These are phyloP conservation scores for Phytophthora capsici DNA, from an alignment of 352 stramenopile species.

Conservation along the genomic window DNA sequence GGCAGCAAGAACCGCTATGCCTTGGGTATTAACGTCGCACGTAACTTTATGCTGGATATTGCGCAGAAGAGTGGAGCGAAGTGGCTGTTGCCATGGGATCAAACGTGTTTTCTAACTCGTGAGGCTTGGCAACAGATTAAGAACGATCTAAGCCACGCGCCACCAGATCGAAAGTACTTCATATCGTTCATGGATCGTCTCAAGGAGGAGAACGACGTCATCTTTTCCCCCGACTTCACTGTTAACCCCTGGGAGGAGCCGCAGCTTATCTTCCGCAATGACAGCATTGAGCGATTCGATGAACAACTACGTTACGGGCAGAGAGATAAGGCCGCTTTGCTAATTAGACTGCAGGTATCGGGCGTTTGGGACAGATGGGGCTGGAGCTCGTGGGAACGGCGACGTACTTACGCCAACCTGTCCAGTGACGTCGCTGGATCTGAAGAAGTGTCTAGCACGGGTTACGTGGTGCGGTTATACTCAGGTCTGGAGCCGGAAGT, in stretches of 20 bases:
- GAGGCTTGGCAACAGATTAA: slow-evolving; percentile 55
- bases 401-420: slow-evolving; percentile 45
- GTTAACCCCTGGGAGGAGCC: slow-evolving; percentile 57
- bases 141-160: slow-evolving; percentile 24
- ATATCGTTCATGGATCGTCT: slow-evolving; percentile 61
- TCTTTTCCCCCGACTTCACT: slow-evolving; percentile 43
- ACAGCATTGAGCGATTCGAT: slow-evolving; percentile 57
- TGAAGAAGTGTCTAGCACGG: slow-evolving; percentile 38
- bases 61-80: slow-evolving; percentile 37
- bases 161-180: slow-evolving; percentile 52
- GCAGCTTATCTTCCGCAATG: slow-evolving; percentile 61
- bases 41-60: slow-evolving; percentile 58
- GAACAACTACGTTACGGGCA: slow-evolving; percentile 59
- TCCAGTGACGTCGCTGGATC: slow-evolving; percentile 42
- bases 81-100: slow-evolving; percentile 64
- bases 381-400: slow-evolving; percentile 52
- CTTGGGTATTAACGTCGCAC: slow-evolving; percentile 55
- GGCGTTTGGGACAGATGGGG: slow-evolving; percentile 57
- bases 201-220: slow-evolving; percentile 48
- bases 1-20: slow-evolving; percentile 59
- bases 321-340: slow-evolving; percentile 56
- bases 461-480: slow-evolving; percentile 59
- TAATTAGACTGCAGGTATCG: slow-evolving; percentile 48
- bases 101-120: slow-evolving; percentile 55
- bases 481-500: slow-evolving; percentile 38